Evolutionary conservation across 1,284 basidiomycete genomes (phyloP).

Genomic region (Uromyces viciae-fabae): DNA sequence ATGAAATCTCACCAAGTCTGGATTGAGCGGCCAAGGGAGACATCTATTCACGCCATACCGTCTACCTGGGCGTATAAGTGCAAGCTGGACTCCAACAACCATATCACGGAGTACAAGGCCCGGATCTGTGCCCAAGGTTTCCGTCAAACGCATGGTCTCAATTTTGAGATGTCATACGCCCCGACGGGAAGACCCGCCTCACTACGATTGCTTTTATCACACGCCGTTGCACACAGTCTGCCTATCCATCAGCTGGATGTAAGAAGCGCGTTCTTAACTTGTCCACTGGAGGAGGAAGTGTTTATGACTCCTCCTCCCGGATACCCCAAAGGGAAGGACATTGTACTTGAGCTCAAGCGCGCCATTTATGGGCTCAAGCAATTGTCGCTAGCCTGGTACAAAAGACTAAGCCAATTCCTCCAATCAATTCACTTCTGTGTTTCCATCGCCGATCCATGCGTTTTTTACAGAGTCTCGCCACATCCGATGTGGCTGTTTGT

Average conservation of each 20-base stretch:
- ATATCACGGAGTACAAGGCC: background rate
- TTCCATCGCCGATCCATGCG: too few species aligned
- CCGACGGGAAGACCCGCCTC: background rate
- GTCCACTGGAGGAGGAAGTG: background rate
- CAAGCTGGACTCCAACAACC: background rate
- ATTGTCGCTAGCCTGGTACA: background rate
- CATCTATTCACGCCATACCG: background rate
- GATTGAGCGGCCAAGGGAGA: background rate
- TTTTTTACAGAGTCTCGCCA: too few species aligned
- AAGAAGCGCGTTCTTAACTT: background rate
- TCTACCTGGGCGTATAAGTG: background rate
- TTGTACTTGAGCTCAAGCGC: background rate
- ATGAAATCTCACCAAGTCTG: background rate
- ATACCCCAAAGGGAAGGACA: background rate
- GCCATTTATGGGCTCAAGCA: constrained; percentile 5
- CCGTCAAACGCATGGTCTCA: background rate
- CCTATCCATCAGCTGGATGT: background rate
- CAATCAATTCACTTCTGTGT: too few species aligned
- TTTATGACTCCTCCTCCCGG: background rate
- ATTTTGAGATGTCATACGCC: background rate
- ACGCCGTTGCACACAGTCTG: background rate
- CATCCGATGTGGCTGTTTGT: too few species aligned
- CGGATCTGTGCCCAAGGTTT: constrained; percentile 9
- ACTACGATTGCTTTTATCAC: background rate
- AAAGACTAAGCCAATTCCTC: background rate